Evolutionary conservation across 2,329 filamentous ascomycete species (phyloP), one percentile per base, ranked within the genome.

Genomic region (Plectosphaerella plurivora): DNA sequence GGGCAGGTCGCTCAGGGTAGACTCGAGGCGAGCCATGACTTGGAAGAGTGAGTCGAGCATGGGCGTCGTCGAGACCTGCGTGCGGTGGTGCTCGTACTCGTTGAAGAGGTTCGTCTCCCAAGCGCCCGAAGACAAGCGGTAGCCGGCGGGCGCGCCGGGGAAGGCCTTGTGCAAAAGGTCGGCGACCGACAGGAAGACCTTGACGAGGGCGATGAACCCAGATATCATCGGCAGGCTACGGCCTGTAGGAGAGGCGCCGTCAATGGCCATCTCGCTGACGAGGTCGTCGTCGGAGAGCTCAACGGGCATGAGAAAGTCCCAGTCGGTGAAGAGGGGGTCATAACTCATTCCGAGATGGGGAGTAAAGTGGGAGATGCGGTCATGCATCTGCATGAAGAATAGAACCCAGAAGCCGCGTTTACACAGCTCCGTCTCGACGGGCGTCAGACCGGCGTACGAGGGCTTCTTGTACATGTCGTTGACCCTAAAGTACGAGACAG

Each of bases 391-490:
- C 12, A 61, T 54, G 42, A 61, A 58, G 48, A 54, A 61, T 10
- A 61, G 45, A 24, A 61, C 45, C 61, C 61, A 63, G 50, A 61
- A 63, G 11, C 57, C 55, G 35, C 60, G 53, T 49, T 63, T 61
- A 52, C 51, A 55, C 41, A 61, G 51, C 45, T 61, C 61, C 2
- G 50, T 45, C 9, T 59, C 53, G 24, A 49, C 20, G 12, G 28
- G 47, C 12, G 14, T 49, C 33, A 49, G n/a, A 14, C 18, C 35
- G 12, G 24, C 35, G 8, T 49, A 49, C 14, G 33, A 22, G 5
- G 14, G 15, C 18, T 49, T 49, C 36, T 49, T 49, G 47, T 41
- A 49, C 18, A 49, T 18, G 9, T 49, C 47, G 11, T 39, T 18
- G 18, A 14, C 35, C 15, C 47, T 35, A 10, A 41, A 49, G 20